Percentiles rank a stretch among this genome's conserved stretches.
These are phyloP conservation scores for Eucalyptus leucophloia DNA, from an alignment of 345 rosid genomes.

Conservation along the genomic window DNA sequence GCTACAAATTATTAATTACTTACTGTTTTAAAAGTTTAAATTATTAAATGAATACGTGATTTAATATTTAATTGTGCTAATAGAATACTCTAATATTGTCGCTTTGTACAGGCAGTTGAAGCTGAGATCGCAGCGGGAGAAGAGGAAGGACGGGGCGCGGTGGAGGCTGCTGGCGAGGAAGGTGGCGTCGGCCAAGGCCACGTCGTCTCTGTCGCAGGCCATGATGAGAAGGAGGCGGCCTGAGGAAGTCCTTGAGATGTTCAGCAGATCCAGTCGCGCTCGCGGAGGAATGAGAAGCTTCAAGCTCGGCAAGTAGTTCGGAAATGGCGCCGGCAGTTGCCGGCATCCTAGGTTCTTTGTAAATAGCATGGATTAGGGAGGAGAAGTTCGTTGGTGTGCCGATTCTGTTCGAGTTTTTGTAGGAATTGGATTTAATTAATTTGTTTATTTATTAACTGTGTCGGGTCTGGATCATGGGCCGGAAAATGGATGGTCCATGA, in stretches of 20 bases:
- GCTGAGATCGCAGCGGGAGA: conserved; percentile 13
- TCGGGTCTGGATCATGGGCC: neutral
- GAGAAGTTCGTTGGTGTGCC: neutral
- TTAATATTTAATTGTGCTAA: fast-evolving
- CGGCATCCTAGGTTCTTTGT: neutral
- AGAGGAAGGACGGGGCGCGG: conserved; percentile 6
- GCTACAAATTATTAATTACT: no score
- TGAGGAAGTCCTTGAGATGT: neutral
- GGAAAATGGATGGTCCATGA: neutral
- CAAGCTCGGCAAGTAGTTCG: neutral
- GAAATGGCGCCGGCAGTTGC: neutral
- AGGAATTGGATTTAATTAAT: neutral
- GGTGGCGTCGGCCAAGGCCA: conserved; percentile 19
- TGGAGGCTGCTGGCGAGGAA: conserved; percentile 27
- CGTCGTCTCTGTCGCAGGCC: conserved; percentile 3
- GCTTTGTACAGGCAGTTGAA: conserved; percentile 19
- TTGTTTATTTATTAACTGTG: neutral
- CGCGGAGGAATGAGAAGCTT: neutral
- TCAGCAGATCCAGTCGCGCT: neutral
- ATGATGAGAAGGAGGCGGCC: neutral
- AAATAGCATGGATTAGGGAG: neutral
- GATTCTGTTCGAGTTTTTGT: neutral
- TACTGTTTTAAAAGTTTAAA: fast-evolving
- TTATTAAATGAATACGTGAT: fast-evolving
- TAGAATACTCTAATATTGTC: neutral